These are phyloP conservation scores for Kuraishia capsulata DNA, from an alignment of 805 yeast genomes.

Conservation along the genomic window DNA sequence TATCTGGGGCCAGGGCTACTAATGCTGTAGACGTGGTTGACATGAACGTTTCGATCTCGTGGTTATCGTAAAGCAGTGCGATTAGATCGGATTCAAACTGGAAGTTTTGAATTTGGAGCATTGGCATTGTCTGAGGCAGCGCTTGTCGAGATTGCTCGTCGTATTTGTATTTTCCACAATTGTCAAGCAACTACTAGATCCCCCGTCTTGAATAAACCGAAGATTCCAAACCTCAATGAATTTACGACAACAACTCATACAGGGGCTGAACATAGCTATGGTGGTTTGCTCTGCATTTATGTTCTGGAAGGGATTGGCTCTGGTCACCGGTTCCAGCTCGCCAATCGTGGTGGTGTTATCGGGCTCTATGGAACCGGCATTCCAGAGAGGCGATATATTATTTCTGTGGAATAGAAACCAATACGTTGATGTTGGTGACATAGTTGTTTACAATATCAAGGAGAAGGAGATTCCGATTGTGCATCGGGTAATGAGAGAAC, in stretches of 20 bases:
- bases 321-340: constrained; percentile 74
- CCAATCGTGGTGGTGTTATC: constrained; percentile 96
- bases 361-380: constrained; percentile 99
- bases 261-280: constrained; percentile 63
- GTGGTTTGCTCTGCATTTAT: constrained; percentile 85
- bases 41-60: too few species aligned
- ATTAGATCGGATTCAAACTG: too few species aligned
- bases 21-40: too few species aligned
- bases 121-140: too few species aligned
- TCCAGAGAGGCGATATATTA: constrained; percentile 93
- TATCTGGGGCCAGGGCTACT: too few species aligned
- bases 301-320: constrained; percentile 78
- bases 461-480: constrained; percentile 90
- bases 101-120: too few species aligned
- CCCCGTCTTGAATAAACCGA: too few species aligned
- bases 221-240: too few species aligned
- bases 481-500: constrained; percentile 87
- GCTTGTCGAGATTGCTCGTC: too few species aligned
- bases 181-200: too few species aligned
- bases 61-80: too few species aligned
- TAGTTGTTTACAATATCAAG: constrained; percentile 83
- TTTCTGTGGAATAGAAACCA: constrained; percentile 82
- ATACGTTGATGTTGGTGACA: constrained; percentile 71
- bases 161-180: too few species aligned
- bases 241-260: constrained; percentile 50